Conservation (phyloP, 2,329 filamentous ascomycete species). For the Alternaria viburni region DNA sequence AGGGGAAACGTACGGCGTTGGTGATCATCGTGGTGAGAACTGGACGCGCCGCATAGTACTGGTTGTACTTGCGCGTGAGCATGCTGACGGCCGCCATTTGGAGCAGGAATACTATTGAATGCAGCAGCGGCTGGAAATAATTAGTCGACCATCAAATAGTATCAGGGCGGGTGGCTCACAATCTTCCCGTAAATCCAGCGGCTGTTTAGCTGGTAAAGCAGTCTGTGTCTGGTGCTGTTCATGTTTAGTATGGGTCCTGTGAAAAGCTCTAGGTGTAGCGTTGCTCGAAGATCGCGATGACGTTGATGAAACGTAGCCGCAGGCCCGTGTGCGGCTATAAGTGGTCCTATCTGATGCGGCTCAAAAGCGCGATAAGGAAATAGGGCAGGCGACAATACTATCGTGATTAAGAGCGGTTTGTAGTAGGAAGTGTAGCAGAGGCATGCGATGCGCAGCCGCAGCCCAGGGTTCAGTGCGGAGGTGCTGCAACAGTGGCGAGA, state of each 20-base stretch:
- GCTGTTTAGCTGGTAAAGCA: slow-evolving; percentile 70
- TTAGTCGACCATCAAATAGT: slow-evolving; percentile 6
- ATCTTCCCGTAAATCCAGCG: slow-evolving; percentile 76
- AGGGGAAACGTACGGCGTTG: slow-evolving; percentile 72
- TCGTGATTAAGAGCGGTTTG: slow-evolving; percentile 9
- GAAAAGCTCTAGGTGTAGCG: slow-evolving; percentile 22
- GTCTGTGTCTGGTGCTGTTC: slow-evolving; percentile 59
- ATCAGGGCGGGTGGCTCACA: slow-evolving; percentile 57
- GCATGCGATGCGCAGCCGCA: background rate
- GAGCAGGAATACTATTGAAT: slow-evolving; percentile 82
- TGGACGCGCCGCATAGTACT: slow-evolving; percentile 89
- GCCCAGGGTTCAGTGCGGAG: slow-evolving; percentile 19
- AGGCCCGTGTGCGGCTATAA: slow-evolving; percentile 26
- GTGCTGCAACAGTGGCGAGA: slow-evolving; percentile 22
- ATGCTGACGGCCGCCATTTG: slow-evolving; percentile 87
- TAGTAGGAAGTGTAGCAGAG: slow-evolving; percentile 21
- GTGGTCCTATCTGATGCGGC: slow-evolving; percentile 12
- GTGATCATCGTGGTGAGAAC: slow-evolving; percentile 99
- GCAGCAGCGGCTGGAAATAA: slow-evolving; percentile 76
- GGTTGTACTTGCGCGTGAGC: slow-evolving; percentile 86
- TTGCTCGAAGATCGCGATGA: slow-evolving; percentile 34
- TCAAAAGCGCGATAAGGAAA: slow-evolving; percentile 3
- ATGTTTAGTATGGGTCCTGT: slow-evolving; percentile 36
- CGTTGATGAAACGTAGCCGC: slow-evolving; percentile 32
- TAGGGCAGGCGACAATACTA: slow-evolving; percentile 3